Conservation (phyloP, 306 rosid species). For the Sechiopsis laciniata region DNA sequence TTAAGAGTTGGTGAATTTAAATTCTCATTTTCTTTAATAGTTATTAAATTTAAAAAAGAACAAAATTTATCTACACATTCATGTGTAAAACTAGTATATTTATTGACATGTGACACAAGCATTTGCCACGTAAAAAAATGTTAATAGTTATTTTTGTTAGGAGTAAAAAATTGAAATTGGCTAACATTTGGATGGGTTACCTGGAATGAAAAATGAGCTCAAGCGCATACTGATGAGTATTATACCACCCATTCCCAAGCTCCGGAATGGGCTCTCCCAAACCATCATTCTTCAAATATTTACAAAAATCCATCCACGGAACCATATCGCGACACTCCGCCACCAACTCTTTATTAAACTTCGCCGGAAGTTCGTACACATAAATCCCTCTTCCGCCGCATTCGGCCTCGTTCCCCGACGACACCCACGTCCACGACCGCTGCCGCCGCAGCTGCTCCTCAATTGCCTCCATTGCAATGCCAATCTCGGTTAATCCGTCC, state of each 20-base stretch:
- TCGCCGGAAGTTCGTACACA: constrained; percentile 54
- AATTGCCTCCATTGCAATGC: constrained; percentile 32
- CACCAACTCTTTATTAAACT: constrained; percentile 51
- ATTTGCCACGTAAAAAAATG: too few relatives aligned
- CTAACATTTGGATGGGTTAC: too few relatives aligned
- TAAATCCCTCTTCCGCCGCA: constrained; percentile 48
- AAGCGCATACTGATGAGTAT: constrained; percentile 48
- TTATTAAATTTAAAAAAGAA: too few relatives aligned
- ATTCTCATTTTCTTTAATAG: too few relatives aligned
- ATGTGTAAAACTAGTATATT: too few relatives aligned
- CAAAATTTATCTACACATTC: too few relatives aligned
- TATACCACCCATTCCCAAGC: constrained; percentile 50
- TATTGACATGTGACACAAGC: too few relatives aligned
- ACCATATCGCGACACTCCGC: constrained; percentile 47
- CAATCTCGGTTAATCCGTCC: constrained; percentile 25
- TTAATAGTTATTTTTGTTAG: too few relatives aligned
- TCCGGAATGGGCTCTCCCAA: constrained; percentile 39
- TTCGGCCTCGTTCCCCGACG: constrained; percentile 19
- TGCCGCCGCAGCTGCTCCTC: constrained; percentile 48
- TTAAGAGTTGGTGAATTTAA: too few relatives aligned
- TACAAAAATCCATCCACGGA: constrained; percentile 50
- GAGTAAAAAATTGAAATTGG: too few relatives aligned
- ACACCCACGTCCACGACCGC: constrained; percentile 49
- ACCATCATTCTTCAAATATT: constrained; percentile 39
- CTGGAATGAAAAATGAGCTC: constrained; percentile 50